Base-by-base conservation (phyloP, 768 basidiomycete genomes). In the Nidularia pulvinata region DNA sequence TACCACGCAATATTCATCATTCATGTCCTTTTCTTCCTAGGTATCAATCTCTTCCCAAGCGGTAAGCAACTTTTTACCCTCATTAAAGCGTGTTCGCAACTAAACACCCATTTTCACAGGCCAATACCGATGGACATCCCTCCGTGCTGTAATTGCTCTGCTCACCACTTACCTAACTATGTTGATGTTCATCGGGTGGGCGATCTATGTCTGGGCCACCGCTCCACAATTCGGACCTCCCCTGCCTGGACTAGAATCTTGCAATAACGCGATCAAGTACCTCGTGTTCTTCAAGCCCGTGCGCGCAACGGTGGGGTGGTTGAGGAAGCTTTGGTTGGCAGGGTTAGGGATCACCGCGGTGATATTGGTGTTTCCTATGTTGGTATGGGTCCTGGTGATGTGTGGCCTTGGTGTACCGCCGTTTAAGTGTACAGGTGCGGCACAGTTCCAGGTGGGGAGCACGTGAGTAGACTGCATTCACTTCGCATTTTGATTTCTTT, bases 1-100 rank as follows among this genome's bases (percentile, higher is more conserved):
- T 58, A 58, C 22, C 57, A 58, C 48, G 54, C 57, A 3, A 58
- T 58, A 14, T 58, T 58, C 46, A 53, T 58, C 32, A 49, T 58
- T 42, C 57, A 58, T 43, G 51, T 56, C 43, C 39, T 58, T 13
- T 55, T 50, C 46, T 58, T 58, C 48, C 45, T 55, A 11, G 57
- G 57, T 6, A 47, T 58, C 16, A 49, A 45, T 5, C 46, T 55
- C 4, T 47, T 48, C 11, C 57, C 57, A 14, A 46, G 48, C 14
- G 57, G 57, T 53, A 25, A 13, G 54, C 16, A 25, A 25, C 25
- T 4, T 25, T 25, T 4, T 25, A 25, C 4, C 25, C 25, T 25
- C 25, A 25, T 25, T 25, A 25, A 25, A 25, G 25, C 25, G 25
- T 25, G 25, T 25, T 25, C 25, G 25, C 25, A 25, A 25, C 25